Evolutionary conservation across 768 basidiomycete species (phyloP), one percentile per base, ranked within the genome.

Genomic region (Albatrellus ellisii): DNA sequence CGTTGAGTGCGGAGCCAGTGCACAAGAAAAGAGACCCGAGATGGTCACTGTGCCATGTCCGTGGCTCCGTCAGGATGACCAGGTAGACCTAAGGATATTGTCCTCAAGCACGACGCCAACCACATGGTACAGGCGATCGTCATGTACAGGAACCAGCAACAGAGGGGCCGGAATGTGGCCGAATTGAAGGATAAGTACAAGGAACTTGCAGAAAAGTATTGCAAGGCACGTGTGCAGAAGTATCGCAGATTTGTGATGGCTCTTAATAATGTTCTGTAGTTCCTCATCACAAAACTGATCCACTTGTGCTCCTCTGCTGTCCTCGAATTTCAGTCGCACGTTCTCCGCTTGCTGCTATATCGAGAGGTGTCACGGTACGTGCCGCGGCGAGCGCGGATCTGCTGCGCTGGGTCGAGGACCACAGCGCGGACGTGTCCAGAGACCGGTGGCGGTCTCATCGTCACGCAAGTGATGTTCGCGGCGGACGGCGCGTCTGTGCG

Each of bases 101-200:
- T 85, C 2, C 72, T 87, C 56, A 94, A 91, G 59, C 91, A 94
- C 53, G 89, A 94, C 58, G 89, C 88, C 6, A 89, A 86, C 53
- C 73, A 79, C 49, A 88, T 88, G 46, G 73, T 85, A 15, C 82
- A 85, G 57, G 83, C 77, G 0, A 65, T 84, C 10, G 82, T 94
- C 36, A 91, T 85, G 54, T 75, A 82, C 45, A 91, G 91, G 3
- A 68, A 74, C 15, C 80, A 69, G 54, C 62, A 57, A 36, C 82
- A 92, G 58, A 61, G 89, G 34, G 74, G 86, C 31, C 79, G 87
- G 56, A 72, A 94, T 36, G 91, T 88, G 0, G 60, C 59, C 7
- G 91, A 95, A 61, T 67, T 95, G 36, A 80, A 85, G 56, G 89
- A 88, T 1, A 69, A 70, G 42, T 94, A 79, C 55, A 73, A 68